A percentile compares a stretch with the other conserved stretches of the same genome.
Conservation (phyloP, 1,139 yeast species). For the Pichia sp. region DNA sequence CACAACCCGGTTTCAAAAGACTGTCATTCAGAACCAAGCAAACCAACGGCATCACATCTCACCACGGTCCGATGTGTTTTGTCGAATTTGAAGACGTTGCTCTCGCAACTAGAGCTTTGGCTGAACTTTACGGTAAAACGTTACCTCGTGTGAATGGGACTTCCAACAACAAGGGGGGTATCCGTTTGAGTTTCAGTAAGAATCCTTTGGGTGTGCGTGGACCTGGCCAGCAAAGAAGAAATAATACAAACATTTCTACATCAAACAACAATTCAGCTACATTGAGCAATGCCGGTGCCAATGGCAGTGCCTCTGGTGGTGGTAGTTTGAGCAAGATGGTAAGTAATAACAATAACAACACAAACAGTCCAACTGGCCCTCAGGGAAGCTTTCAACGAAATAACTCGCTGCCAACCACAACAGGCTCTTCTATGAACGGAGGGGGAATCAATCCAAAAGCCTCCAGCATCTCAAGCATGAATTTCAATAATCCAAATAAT, state of each 20-base stretch:
- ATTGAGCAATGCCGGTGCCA: background rate
- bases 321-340: background rate
- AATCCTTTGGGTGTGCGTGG: constrained; percentile 96
- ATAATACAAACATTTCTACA: background rate
- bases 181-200: constrained; percentile 86
- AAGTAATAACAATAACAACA: background rate
- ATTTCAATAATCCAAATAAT: background rate
- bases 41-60: constrained; percentile 40
- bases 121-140: constrained; percentile 86
- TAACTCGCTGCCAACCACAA: background rate
- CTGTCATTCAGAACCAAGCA: constrained; percentile 80
- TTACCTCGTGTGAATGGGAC: constrained; percentile 63
- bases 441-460: background rate
- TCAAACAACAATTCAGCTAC: background rate
- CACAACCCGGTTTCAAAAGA: constrained; percentile 89
- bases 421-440: background rate
- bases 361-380: background rate
- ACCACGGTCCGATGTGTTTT: constrained; percentile 98
- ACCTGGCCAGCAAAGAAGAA: constrained; percentile 34
- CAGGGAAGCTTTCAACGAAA: constrained; percentile 1
- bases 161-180: constrained; percentile 68
- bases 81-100: constrained; percentile 97
- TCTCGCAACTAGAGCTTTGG: constrained; percentile 88
- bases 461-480: background rate
- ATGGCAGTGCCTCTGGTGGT: background rate